Evolutionary conservation across 768 basidiomycete genomes (phyloP), one percentile per base, ranked within the genome.

Genomic region (Trametes cingulata): DNA sequence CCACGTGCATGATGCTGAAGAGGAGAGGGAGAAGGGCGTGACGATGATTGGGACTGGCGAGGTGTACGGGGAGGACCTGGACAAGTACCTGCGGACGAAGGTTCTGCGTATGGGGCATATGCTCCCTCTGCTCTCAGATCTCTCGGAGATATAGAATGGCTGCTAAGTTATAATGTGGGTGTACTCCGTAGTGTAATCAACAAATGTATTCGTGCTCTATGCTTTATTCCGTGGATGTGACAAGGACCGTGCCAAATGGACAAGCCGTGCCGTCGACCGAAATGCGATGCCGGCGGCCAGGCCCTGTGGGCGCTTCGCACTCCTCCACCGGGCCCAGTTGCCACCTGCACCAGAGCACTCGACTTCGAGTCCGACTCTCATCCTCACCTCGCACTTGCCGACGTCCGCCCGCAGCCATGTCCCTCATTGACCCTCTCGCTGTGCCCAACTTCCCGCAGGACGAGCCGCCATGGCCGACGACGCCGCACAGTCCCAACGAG

Each of bases 31-130:
- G 36, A 74, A 78, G 2, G 93, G 92, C 2, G 89, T 86, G 9
- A 90, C 91, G 41, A 80, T 94, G 74, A 87, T 95, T 41, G 93
- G 93, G 5, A 89, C 86, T 10, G 84, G 87, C 15, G 82, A 82
- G 27, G 89, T 88, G 9, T 76, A 86, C 55, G 92, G 94, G 1
- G 84, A 85, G 56, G 97, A 99, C 69, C 73, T 99, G 67, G 94
- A 98, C 69, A 93, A 90, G 75, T 99, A 99, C 72, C 74, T 99
- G 68, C 84, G 91, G 72, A 98, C 97, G 39, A 99, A 99, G 73
- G 87, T 98, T n/a, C 76, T 93, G 71, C 82, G 90, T 61, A 99
- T 99, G 97, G 97, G 97, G 13, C 97, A 99, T 72, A 87, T 96
- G 78, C 77, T 97, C 25, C 85, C 88, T 33, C 69, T 89, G 53